Evolutionary conservation across 352 stramenopile genomes (phyloP), one percentile per base, ranked within the genome.

Genomic region (Phytophthora crassamura): DNA sequence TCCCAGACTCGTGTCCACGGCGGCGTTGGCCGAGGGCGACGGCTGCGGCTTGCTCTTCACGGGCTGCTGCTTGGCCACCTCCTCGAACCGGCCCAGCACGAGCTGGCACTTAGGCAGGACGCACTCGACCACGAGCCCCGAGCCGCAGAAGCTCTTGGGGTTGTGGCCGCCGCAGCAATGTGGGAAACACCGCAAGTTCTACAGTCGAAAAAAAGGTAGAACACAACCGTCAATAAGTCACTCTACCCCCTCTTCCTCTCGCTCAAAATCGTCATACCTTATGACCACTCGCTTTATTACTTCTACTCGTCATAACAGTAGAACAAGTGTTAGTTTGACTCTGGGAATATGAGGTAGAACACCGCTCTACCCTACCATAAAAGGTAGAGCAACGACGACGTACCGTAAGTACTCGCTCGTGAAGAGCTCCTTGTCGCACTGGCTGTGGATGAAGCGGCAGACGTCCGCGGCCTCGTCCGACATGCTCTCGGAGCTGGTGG

Each of bases 131-230:
- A 90, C 73, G 36, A 94, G 78, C 2, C 86, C 86, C 1, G 86
- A 89, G 43, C 86, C 86, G 46, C 86, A 94, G 54, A 94, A 94
- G 55, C 84, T 94, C 72, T 93, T 94, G 28, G 84, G 85, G 59
- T 92, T 92, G 67, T 94, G 86, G 0, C 86, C 86, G 4, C 83
- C 80, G 47, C 86, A 94, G 67, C 86, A 94, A 56, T 94, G 86
- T 11, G 86, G 86, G 71, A 94, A 94, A 57, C 86, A 94, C 2
- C 84, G 84, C 12, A 92, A 59, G 62, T 92, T 91, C 81, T 88
- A 38, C 7, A 9, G 28, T 32, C 28, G 22, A 25, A 8, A 32
- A 7, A 35, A 14, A 43, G 18, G 22, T 34, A 25, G 60, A 57
- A 52, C 12, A 40, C 4, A 32, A 6, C n/a, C 18, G 43, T 51